A percentile compares a stretch with the other conserved stretches of the same genome.
Evolutionary conservation across 1,284 basidiomycete genomes (phyloP).

Genomic region (Leccinum fallax): DNA sequence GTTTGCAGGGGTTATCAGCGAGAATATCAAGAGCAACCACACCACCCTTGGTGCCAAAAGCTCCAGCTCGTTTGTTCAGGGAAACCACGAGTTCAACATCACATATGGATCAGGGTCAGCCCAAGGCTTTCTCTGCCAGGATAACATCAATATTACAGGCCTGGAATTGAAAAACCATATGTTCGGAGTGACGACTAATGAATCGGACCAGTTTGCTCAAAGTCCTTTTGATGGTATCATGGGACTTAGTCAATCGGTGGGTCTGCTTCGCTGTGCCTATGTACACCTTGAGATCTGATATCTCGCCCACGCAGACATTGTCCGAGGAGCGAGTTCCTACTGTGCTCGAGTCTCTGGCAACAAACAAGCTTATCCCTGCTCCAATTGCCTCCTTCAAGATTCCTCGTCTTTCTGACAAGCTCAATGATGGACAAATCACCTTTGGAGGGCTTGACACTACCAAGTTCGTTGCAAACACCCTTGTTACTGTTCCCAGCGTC

Average conservation of each 20-base stretch:
- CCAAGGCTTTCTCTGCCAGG: slow-evolving; percentile 64
- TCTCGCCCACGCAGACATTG: slow-evolving; percentile 45
- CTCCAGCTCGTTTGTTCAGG: slow-evolving; percentile 68
- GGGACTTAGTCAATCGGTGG: slow-evolving; percentile 76
- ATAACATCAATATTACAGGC: slow-evolving; percentile 71
- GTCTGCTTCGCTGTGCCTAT: slow-evolving; percentile 23
- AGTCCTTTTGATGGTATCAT: slow-evolving; percentile 81
- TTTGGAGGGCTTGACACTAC: slow-evolving; percentile 78
- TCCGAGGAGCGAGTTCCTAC: slow-evolving; percentile 70
- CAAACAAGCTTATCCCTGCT: slow-evolving; percentile 58
- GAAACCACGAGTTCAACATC: slow-evolving; percentile 61
- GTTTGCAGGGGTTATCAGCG: slow-evolving; percentile 31
- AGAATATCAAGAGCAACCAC: slow-evolving; percentile 57
- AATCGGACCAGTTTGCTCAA: slow-evolving; percentile 65
- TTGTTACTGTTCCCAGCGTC: slow-evolving; percentile 62
- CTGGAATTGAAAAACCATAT: slow-evolving; percentile 62
- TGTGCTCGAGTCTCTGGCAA: slow-evolving; percentile 73
- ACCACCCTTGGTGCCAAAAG: slow-evolving; percentile 63
- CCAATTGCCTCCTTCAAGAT: slow-evolving; percentile 85
- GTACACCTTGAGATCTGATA: background rate
- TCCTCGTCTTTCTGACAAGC: slow-evolving; percentile 68
- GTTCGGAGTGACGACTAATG: slow-evolving; percentile 71
- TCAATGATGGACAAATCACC: slow-evolving; percentile 81
- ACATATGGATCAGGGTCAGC: slow-evolving; percentile 81
- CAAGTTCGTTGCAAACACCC: slow-evolving; percentile 61